These are phyloP conservation scores for Colletotrichum theobromicola DNA, from an alignment of 2,329 filamentous ascomycete genomes.

Conservation along the genomic window DNA sequence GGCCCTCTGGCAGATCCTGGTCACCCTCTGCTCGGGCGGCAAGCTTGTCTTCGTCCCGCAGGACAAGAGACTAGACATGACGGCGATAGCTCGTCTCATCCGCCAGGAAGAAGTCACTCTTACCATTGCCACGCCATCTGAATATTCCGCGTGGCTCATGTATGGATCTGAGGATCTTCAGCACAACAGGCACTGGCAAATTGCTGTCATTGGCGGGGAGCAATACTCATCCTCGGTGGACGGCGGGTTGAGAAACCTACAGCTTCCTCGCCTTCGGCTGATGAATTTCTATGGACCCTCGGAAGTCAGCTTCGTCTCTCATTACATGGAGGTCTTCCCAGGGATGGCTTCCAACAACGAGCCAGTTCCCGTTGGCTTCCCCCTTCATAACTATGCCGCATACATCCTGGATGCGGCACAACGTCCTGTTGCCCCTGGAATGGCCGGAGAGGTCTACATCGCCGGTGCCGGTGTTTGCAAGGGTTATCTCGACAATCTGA, in stretches of 20 bases:
- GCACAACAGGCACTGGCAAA: conserved; percentile 22
- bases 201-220: conserved; percentile 26
- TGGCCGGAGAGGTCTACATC: conserved; percentile 36
- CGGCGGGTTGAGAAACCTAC: conserved; percentile 3
- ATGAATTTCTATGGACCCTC: conserved; percentile 36
- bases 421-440: conserved; percentile 40
- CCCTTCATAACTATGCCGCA: conserved; percentile 36
- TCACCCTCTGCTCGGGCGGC: conserved; percentile 39
- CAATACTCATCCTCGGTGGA: conserved; percentile 5
- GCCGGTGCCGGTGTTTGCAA: conserved; percentile 32
- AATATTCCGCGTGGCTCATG: conserved; percentile 38
- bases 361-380: conserved; percentile 23
- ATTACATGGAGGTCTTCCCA: conserved; percentile 21
- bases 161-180: conserved; percentile 20
- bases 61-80: conserved; percentile 34
- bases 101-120: conserved; percentile 36
- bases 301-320: conserved; percentile 24
- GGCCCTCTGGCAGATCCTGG: conserved; percentile 41
- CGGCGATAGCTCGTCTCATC: conserved; percentile 40
- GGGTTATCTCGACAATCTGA: conserved; percentile 36
- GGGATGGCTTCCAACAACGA: background rate
- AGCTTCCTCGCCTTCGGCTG: background rate
- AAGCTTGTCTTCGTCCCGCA: conserved; percentile 37
- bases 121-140: conserved; percentile 45
- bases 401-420: conserved; percentile 45